These are phyloP conservation scores for Carex arenaria DNA, from an alignment of 202 grass and related monocot species.

Conservation along the genomic window DNA sequence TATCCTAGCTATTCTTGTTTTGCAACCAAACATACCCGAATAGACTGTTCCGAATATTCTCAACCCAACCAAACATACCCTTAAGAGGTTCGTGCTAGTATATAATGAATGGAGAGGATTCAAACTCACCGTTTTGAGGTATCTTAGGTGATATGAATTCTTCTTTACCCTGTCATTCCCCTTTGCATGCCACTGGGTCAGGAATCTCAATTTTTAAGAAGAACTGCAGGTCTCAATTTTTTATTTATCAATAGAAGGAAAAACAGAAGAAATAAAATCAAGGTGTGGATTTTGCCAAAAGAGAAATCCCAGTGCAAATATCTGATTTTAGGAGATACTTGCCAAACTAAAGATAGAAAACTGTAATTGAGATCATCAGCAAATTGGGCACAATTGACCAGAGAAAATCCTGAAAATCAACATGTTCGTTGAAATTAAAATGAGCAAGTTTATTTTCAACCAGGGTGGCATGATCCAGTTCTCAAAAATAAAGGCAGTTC, in stretches of 20 bases:
- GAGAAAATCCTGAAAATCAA: neutral
- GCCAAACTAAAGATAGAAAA: neutral
- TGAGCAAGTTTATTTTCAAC: neutral
- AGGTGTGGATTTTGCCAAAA: neutral
- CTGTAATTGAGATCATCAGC: neutral
- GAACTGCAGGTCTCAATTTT: too few species aligned
- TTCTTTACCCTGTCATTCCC: neutral
- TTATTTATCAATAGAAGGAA: too few species aligned
- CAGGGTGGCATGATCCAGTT: neutral
- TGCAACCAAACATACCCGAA: too few species aligned
- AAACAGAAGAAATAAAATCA: too few species aligned
- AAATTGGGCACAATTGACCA: neutral
- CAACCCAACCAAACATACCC: too few species aligned
- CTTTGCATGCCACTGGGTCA: neutral
- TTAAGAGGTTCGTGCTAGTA: too few species aligned
- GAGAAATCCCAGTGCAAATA: neutral
- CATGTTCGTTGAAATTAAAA: neutral
- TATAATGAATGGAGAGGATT: too few species aligned
- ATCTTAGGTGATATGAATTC: too few species aligned
- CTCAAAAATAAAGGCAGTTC: neutral
- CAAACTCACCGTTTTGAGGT: too few species aligned
- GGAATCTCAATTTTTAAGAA: neutral
- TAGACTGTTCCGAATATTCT: too few species aligned
- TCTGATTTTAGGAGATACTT: neutral
- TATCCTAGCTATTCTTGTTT: too few species aligned